Evolutionary conservation across 345 rosid genomes (phyloP), one percentile per base, ranked within the genome.

Genomic region (Citrus reticulata): DNA sequence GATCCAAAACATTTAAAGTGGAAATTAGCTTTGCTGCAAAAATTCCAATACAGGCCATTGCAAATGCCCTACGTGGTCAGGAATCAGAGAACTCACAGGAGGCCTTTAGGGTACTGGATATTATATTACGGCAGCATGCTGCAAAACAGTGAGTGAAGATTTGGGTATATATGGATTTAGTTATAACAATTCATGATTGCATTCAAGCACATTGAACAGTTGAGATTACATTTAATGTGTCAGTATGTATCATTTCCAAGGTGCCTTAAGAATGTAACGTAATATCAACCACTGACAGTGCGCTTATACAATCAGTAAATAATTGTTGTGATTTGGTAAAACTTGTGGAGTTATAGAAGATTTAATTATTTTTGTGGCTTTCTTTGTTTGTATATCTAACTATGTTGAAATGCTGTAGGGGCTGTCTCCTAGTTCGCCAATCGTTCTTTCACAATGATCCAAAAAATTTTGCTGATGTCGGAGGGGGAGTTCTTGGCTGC

Each of bases 341-440:
- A 63, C 32, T 27, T 60, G 37, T 5, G 2, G 17, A 11, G 34
- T 6, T 29, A 29, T 13, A 29, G 4, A 64, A 34, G 19, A 34
- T 66, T 5, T 29, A 4, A n/a, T 35, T 35, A 17, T 65, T 14
- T 30, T 32, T 34, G 9, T 10, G 42, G 70, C 70, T 35, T 35
- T 10, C 20, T 66, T 20, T 66, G 4, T 35, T 27, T 67, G 1
- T 37, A 49, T 11, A 68, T 58, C 49, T 77, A 22, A 72, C 64
- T 24, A n/a, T 40, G 14, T 2, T 81, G 74, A 27, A n/a, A 63
- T 73, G 35, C 78, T 85, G 76, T 81, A 96, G 98, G 85, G 97
- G 98, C 68, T 96, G 99, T 85, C 94, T 95, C 35, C 94, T 95
- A 75, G 99, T 93, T 46, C 91, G 96, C 19, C 98, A 95, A 68